Evolutionary conservation across 2,329 filamentous ascomycete genomes (phyloP), one percentile per base, ranked within the genome.

Genomic region (Hypoxylon sp.): DNA sequence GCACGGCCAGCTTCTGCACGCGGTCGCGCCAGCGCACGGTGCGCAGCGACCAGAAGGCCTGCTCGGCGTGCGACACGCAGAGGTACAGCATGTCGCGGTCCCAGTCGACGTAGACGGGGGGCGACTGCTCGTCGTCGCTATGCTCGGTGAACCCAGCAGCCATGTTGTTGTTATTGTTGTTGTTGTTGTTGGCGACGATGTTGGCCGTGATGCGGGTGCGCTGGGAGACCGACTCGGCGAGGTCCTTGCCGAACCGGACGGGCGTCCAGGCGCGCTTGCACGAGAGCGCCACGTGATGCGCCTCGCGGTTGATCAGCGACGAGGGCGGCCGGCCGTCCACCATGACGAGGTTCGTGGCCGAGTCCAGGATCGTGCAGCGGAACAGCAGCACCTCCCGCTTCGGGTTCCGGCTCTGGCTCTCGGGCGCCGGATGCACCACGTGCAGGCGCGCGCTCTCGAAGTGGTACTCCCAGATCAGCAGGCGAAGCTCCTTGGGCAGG

Each of bases 1-100:
- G 27, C 35, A 66, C 11, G 46, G 63, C 34, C 37, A 63, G 31
- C 57, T 64, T 29, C 59, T 62, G 6, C 55, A 69, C 34, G 35
- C 51, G 32, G 34, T 63, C 23, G 51, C 64, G 32, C 55, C 60
- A 59, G 20, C 31, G 30, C 19, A 47, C 47, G 23, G 31, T 32
- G 27, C 56, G 52, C 13, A 61, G 34, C 11, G 50, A 47, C 59
- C 56, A 59, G 45, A 59, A 59, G 23, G 59, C 52, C 31, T 61
- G 59, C 51, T 61, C 57, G 17, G 51, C 41, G 27, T 60, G 26
- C 12, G 51, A 37, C 6, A 56, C 55, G 16, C 49, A 58, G 21
- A 62, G 42, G 42, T 59, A 59, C n/a, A 62, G 32, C 47, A 62
- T 38, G 43, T 62, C 57, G n/a, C 27, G 16, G 5, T 37, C 27